These are phyloP conservation scores for Backusella luteola DNA, from an alignment of 192 early-diverging fungal species.

Conservation along the genomic window DNA sequence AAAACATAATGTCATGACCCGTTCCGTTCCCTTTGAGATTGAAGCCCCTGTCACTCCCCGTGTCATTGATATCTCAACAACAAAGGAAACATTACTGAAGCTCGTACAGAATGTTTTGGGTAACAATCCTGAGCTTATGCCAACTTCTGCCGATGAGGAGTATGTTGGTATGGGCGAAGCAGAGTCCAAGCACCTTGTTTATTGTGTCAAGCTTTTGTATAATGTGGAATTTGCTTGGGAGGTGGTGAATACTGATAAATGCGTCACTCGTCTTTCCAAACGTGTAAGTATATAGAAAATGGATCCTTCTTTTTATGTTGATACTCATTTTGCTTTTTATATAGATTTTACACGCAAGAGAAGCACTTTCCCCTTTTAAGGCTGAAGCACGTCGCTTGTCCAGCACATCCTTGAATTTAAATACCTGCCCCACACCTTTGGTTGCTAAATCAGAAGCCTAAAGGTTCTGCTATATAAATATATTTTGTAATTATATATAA, in stretches of 20 bases:
- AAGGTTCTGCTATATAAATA: not conserved
- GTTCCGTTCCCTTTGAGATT: conserved; percentile 81
- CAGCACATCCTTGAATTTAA: not conserved
- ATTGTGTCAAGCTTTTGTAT: conserved; percentile 79
- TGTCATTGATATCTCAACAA: conserved; percentile 29
- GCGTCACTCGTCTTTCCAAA: conserved; percentile 47
- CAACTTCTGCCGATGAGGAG: conserved; percentile 44
- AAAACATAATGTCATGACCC: conserved; percentile 78
- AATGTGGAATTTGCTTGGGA: conserved; percentile 89
- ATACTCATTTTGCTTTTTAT: not conserved
- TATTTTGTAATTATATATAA: conserved; percentile 1
- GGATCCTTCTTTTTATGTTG: not conserved
- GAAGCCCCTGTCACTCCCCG: conserved; percentile 21
- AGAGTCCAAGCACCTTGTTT: conserved; percentile 71
- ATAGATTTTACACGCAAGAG: conserved; percentile 26
- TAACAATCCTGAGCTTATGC: conserved; percentile 44
- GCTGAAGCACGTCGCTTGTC: conserved; percentile 9
- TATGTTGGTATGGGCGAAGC: conserved; percentile 57
- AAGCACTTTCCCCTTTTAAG: conserved; percentile 24
- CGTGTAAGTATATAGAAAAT: conserved; percentile 40
- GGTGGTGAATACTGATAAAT: conserved; percentile 54
- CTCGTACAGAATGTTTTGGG: conserved; percentile 48
- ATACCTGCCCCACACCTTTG: not conserved
- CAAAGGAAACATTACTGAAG: conserved; percentile 39
- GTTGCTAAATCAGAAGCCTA: not conserved